These are phyloP conservation scores for Sergeia podlipaevii DNA, from an alignment of 208 protist species.

Conservation along the genomic window DNA sequence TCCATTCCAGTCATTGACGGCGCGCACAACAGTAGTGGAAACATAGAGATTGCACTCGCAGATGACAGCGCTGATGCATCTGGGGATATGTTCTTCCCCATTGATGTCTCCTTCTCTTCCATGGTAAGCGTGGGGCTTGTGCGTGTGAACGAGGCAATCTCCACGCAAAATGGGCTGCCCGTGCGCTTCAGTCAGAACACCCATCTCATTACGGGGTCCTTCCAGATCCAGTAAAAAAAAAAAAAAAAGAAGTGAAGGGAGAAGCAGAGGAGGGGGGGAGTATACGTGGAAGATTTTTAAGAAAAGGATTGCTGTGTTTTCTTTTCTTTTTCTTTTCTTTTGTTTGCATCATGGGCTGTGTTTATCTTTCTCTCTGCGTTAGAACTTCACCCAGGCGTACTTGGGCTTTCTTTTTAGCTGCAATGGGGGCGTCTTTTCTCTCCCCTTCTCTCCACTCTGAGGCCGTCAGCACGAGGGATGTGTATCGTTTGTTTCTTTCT, in stretches of 20 bases:
- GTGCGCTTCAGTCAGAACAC: constrained; percentile 63
- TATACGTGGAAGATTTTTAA: neutral
- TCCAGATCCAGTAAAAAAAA: constrained; percentile 40
- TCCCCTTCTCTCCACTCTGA: no score
- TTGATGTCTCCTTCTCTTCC: constrained; percentile 50
- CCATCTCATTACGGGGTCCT: constrained; percentile 40
- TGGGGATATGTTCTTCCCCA: constrained; percentile 72
- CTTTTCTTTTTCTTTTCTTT: constrained; percentile 3
- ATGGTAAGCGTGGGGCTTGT: constrained; percentile 42
- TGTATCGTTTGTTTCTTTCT: constrained; percentile 7
- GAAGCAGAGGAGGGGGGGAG: constrained; percentile 4
- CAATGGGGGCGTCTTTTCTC: no score
- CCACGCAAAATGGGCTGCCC: constrained; percentile 42
- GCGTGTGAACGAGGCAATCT: constrained; percentile 48
- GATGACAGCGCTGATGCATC: constrained; percentile 9
- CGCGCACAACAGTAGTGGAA: constrained; percentile 45
- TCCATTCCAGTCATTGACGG: constrained; percentile 49
- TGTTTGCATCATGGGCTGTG: constrained; percentile 1
- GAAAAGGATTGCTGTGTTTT: constrained; percentile 4
- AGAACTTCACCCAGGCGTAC: no score
- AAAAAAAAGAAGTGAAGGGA: neutral
- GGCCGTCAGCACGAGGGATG: no score
- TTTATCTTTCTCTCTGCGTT: no score
- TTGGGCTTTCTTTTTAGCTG: no score
- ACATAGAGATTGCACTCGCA: constrained; percentile 55